Base-by-base conservation (phyloP, 495 filamentous ascomycete species). In the Penicillium atrosanguineum region DNA sequence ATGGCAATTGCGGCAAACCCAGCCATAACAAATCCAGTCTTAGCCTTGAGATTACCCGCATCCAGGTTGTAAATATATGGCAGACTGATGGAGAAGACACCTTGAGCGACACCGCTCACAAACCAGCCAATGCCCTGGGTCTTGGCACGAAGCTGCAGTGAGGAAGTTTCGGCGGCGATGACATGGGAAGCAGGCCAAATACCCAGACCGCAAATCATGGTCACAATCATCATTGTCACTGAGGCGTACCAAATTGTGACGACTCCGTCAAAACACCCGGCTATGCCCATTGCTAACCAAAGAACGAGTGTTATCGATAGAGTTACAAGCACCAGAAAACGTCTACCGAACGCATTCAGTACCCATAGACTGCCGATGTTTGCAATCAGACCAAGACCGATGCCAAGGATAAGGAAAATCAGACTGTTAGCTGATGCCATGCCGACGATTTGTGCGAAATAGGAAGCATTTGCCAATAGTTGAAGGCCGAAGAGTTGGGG, bases 31-130 rank as follows among this genome's bases (percentile, higher is more conserved):
- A 74, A 74, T 8, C 67, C 71, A 0, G 64, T 74, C 39, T 68
- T 69, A 1, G 62, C 67, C 0, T 57, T 43, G 6, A 72, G 55
- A 4, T 65, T 56, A 0, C 67, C 67, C 36, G 62, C 21, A 19
- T 72, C 70, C 1, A 58, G 20, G 19, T 73, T 73, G 25, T 71
- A 73, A 0, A 70, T 65, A 44, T 73, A 73, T 0, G 69, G 69
- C 34, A 73, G 36, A 7, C 69, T 59, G 5, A 71, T 49, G 0
- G 65, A 60, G 12, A 70, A 65, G 0, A 67, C 54, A 0, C 59
- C 65, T 6, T 57, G 68, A 0, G 63, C 50, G 11, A 69, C 36
- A 2, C 67, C 60, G 12, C 59, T 65, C 0, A 57, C 50, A 9
- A 73, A 63, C 64, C 69, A 72, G 4, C 69, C 69, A 36, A 73